Base-by-base conservation (phyloP, 352 stramenopile genomes). In the Pythium scleroteichum region DNA sequence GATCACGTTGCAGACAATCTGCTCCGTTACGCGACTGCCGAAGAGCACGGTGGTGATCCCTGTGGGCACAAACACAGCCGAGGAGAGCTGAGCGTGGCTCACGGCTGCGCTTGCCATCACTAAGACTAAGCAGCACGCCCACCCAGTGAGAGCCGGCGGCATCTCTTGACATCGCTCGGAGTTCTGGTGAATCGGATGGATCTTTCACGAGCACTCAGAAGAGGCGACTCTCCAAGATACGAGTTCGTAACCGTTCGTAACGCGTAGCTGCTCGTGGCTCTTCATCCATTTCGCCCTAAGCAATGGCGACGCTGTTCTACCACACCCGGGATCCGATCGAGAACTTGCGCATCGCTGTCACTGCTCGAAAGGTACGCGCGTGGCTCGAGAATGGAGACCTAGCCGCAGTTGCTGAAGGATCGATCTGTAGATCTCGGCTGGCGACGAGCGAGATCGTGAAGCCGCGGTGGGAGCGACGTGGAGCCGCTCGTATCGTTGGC, bases 251-350 rank as follows among this genome's bases (percentile, higher is more conserved):
- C 40, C 1, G 58, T 41, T 59, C 44, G 1, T 14, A 57, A 57
- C 47, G 35, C 33, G 12, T 3, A 6, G 32, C 32, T n/a, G n/a
- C 16, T 27, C n/a, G 14, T 33, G 33, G 13, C 49, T n/a, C 33
- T 55, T 55, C 49, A 46, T 54, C 26, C 3, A 23, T 20, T 5
- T 6, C 29, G 40, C 41, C 20, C 1, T 14, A 27, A 17, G 24
- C 16, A 20, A 53, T 60, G 58, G 40, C 44, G 16, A 87, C 76
- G 42, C 65, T 78, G 32, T 82, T 78, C 68, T 92, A 90, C 61
- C 81, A 90, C 75, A 82, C 83, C 44, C 75, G 75, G 60, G 80
- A 89, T 56, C 79, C 83, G 10, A 88, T 92, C 59, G 79, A 88
- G 62, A 86, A 90, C 52, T 59, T 92, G 16, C 67, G 64, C 42